Conservation (phyloP, 208 protist species). For the Novymonas esmeraldas region DNA sequence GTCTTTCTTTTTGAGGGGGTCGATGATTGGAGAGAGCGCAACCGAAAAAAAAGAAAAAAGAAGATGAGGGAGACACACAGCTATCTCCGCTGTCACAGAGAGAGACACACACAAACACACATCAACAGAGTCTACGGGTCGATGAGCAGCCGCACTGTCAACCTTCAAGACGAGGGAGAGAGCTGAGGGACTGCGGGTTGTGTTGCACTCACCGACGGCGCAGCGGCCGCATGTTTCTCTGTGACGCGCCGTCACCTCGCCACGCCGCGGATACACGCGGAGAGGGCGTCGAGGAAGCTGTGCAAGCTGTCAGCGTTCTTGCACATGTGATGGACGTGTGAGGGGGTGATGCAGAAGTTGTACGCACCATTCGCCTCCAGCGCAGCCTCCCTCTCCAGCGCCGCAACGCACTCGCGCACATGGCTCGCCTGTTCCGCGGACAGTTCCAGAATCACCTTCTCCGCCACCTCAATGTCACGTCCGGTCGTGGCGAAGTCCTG, state of each 20-base stretch:
- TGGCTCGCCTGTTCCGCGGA: constrained; percentile 7
- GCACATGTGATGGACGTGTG: constrained; percentile 27
- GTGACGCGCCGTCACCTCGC: too few species aligned
- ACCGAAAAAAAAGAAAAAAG: background rate
- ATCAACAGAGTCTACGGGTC: too few species aligned
- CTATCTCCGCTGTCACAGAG: too few species aligned
- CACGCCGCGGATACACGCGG: constrained; percentile 11
- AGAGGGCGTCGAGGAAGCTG: constrained; percentile 12
- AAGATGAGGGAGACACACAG: background rate
- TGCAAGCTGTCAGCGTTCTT: constrained; percentile 11
- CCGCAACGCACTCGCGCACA: constrained; percentile 17
- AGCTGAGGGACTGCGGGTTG: background rate
- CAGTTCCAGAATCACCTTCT: constrained; percentile 17
- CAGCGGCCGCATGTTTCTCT: background rate
- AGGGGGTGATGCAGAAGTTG: constrained; percentile 23
- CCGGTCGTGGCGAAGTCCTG: background rate
- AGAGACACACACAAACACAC: background rate
- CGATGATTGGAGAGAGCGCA: too few species aligned
- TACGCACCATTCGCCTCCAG: background rate
- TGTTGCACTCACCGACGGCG: background rate
- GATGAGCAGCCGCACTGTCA: too few species aligned
- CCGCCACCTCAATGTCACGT: background rate
- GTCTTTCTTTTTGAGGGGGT: too few species aligned
- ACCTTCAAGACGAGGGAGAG: background rate
- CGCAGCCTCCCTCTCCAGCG: constrained; percentile 12